Evolutionary conservation across 2,329 filamentous ascomycete genomes (phyloP).

Genomic region (Paecilomyces variotii): DNA sequence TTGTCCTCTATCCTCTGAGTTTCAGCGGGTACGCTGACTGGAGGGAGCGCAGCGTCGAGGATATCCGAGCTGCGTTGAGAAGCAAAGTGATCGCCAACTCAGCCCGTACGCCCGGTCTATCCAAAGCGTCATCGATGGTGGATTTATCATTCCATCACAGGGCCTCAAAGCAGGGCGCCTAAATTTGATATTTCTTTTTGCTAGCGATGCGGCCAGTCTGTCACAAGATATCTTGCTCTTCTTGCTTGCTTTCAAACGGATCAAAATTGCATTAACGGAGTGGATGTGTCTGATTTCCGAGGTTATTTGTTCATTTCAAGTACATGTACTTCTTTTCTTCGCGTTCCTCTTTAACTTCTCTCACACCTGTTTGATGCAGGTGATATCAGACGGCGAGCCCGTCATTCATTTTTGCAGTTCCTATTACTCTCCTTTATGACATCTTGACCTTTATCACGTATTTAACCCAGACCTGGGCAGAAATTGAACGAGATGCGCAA

Average conservation of each 20-base stretch:
- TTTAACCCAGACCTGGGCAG: background rate
- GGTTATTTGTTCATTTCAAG: background rate
- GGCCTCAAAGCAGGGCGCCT: background rate
- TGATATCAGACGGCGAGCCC: background rate
- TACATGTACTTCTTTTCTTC: background rate
- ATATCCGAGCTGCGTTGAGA: conserved; percentile 37
- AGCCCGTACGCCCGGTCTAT: background rate
- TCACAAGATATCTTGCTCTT: background rate
- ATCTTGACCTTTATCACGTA: background rate
- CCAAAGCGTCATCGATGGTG: background rate
- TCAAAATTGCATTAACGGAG: background rate
- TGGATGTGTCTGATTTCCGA: background rate
- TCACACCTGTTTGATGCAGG: background rate
- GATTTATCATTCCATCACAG: background rate
- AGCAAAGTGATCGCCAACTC: conserved; percentile 24
- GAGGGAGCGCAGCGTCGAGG: conserved; percentile 40
- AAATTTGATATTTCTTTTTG: background rate
- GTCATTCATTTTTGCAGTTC: background rate
- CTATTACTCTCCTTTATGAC: background rate
- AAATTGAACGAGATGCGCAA: background rate
- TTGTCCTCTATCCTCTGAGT: conserved; percentile 33
- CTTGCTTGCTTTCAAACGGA: background rate
- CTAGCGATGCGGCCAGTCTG: background rate
- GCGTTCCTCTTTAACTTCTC: background rate
- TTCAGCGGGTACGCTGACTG: conserved; percentile 41